Conservation (phyloP, 352 stramenopile species). For the Phytophthora kernoviae region DNA sequence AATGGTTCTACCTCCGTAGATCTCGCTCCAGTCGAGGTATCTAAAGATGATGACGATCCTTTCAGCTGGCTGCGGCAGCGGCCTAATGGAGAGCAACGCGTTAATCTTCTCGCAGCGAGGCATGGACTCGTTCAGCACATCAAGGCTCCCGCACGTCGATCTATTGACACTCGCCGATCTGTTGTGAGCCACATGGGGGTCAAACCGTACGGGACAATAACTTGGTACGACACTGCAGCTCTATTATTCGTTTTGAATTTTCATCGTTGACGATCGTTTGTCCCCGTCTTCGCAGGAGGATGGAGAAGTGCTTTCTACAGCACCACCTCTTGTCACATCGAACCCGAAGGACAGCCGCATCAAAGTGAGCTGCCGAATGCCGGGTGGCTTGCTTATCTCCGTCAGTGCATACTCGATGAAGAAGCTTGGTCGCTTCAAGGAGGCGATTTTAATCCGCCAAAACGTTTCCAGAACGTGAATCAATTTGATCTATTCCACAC, state of each 20-base stretch:
- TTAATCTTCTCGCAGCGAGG: conserved; percentile 50
- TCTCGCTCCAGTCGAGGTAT: neutral
- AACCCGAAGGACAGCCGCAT: conserved; percentile 35
- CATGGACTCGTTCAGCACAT: conserved; percentile 48
- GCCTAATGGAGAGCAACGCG: conserved; percentile 57
- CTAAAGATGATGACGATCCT: conserved; percentile 35
- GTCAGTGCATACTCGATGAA: conserved; percentile 46
- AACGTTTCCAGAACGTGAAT: conserved; percentile 48
- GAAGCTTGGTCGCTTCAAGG: conserved; percentile 62
- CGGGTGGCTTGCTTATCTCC: conserved; percentile 55
- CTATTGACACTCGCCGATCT: conserved; percentile 4
- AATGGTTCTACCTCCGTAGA: conserved; percentile 3
- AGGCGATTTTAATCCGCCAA: conserved; percentile 37
- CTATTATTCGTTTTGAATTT: neutral
- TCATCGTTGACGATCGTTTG: neutral
- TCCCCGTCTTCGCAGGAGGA: conserved; percentile 10
- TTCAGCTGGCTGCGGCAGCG: conserved; percentile 64
- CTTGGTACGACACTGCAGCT: conserved; percentile 7
- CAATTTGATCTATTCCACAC: conserved; percentile 61
- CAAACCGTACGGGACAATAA: conserved; percentile 11
- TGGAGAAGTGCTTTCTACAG: neutral
- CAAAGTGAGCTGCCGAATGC: conserved; percentile 57
- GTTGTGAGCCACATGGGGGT: neutral
- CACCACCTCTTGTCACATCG: neutral
- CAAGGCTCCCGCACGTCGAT: conserved; percentile 23